These are phyloP conservation scores for Rheum nobile DNA, from an alignment of 148 eudicot species.

Conservation along the genomic window DNA sequence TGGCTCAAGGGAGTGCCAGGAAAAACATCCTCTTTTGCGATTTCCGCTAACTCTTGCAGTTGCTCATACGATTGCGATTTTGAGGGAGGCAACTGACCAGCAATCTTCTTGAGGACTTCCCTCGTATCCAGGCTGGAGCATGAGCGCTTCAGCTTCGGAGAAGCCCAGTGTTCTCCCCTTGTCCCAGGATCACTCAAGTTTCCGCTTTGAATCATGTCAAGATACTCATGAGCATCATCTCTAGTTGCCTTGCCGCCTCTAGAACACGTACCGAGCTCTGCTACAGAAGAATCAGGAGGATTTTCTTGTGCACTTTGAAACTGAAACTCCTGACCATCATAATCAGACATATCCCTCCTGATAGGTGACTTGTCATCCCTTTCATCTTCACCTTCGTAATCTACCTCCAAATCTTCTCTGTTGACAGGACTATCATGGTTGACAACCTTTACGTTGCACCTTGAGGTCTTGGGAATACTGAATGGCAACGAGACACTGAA, in stretches of 20 bases:
- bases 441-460: slow-evolving; percentile 43
- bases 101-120: slow-evolving; percentile 39
- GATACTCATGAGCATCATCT: slow-evolving; percentile 20
- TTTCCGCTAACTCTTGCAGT: slow-evolving; percentile 42
- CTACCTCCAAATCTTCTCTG: slow-evolving; percentile 37
- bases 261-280: neutral
- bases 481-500: slow-evolving; percentile 35
- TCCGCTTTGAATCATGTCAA: slow-evolving; percentile 31
- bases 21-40: slow-evolving; percentile 17
- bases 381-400: slow-evolving; percentile 92
- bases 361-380: slow-evolving; percentile 37
- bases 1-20: slow-evolving; percentile 42
- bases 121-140: slow-evolving; percentile 66
- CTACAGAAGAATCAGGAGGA: slow-evolving; percentile 7
- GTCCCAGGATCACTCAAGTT: slow-evolving; percentile 80
- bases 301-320: slow-evolving; percentile 5
- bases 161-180: slow-evolving; percentile 38
- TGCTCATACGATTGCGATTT: slow-evolving; percentile 55
- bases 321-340: slow-evolving; percentile 27
- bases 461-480: slow-evolving; percentile 27
- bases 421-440: slow-evolving; percentile 37
- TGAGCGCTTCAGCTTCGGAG: slow-evolving; percentile 67
- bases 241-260: slow-evolving; percentile 14
- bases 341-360: slow-evolving; percentile 46
- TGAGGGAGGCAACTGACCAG: slow-evolving; percentile 33